Evolutionary conservation across 208 protist species (phyloP).

Genomic region (Crithidia sp.): DNA sequence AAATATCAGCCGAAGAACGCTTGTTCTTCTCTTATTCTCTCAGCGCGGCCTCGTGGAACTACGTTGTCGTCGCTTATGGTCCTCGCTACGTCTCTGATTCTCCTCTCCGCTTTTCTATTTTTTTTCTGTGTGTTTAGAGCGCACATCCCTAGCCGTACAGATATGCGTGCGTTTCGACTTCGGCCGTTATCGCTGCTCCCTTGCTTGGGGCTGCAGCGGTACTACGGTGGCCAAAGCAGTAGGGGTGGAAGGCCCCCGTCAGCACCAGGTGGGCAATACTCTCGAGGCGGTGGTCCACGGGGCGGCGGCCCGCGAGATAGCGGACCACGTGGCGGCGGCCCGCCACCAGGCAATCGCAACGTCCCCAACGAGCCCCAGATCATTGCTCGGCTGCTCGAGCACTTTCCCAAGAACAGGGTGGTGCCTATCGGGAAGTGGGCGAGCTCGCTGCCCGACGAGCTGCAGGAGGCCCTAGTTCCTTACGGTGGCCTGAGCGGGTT

Average conservation of each 20-base stretch:
- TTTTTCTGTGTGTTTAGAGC: background rate
- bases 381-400: slow-evolving; percentile 60
- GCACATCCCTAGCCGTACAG: background rate
- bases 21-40: no score
- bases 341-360: slow-evolving; percentile 18
- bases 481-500: slow-evolving; percentile 69
- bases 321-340: slow-evolving; percentile 8
- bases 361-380: slow-evolving; percentile 66
- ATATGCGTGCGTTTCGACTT: slow-evolving; percentile 28
- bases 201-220: background rate
- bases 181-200: background rate
- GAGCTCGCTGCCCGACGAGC: slow-evolving; percentile 53
- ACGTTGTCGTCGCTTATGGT: no score
- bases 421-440: slow-evolving; percentile 66
- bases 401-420: slow-evolving; percentile 57
- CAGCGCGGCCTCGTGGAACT: no score
- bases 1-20: no score
- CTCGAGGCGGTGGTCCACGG: background rate
- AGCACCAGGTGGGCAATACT: slow-evolving; percentile 5
- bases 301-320: slow-evolving; percentile 11
- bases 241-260: background rate
- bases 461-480: slow-evolving; percentile 67
- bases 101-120: background rate
- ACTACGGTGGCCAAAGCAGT: slow-evolving; percentile 12
- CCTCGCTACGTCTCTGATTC: no score